A percentile compares a stretch with the other conserved stretches of the same genome.
These are phyloP conservation scores for Botrytis fragariae DNA, from an alignment of 2,329 filamentous ascomycete genomes.

Conservation along the genomic window DNA sequence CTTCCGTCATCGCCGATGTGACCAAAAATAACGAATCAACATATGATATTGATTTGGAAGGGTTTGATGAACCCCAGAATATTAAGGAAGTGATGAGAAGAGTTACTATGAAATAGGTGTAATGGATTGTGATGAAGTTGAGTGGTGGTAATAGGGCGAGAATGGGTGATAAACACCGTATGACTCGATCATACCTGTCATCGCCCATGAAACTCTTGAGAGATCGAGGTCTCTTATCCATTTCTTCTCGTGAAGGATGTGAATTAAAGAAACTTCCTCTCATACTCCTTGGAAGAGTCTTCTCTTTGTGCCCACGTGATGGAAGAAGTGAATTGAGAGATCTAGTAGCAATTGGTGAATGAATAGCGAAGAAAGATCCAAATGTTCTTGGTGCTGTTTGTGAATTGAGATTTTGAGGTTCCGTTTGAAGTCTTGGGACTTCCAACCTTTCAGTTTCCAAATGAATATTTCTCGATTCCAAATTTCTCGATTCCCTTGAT, in stretches of 20 bases:
- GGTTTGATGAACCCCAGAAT: slow-evolving; percentile 58
- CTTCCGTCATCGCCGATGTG: slow-evolving; percentile 64
- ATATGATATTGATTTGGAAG: slow-evolving; percentile 53
- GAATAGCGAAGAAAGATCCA: not conserved
- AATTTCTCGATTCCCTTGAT: not conserved
- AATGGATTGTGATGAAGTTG: slow-evolving; percentile 65
- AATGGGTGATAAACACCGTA: not conserved
- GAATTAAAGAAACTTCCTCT: not conserved
- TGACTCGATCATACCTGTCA: not conserved
- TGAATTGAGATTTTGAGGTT: not conserved
- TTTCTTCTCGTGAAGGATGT: not conserved
- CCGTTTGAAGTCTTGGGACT: not conserved
- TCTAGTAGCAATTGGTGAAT: not conserved
- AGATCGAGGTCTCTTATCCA: not conserved
- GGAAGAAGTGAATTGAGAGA: not conserved
- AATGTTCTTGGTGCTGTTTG: slow-evolving; percentile 2
- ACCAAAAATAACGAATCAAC: slow-evolving; percentile 65
- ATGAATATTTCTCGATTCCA: not conserved
- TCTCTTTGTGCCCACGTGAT: not conserved
- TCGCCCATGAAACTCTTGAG: slow-evolving; percentile 11
- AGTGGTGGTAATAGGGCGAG: slow-evolving; percentile 36
- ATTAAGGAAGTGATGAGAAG: slow-evolving; percentile 56
- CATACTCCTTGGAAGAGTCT: not conserved
- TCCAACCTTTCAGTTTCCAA: not conserved
- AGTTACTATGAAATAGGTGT: slow-evolving; percentile 61